A percentile compares a stretch with the other conserved stretches of the same genome.
Conservation (phyloP, 116 monocot genomes). For the Trichopus zeylanicus region DNA sequence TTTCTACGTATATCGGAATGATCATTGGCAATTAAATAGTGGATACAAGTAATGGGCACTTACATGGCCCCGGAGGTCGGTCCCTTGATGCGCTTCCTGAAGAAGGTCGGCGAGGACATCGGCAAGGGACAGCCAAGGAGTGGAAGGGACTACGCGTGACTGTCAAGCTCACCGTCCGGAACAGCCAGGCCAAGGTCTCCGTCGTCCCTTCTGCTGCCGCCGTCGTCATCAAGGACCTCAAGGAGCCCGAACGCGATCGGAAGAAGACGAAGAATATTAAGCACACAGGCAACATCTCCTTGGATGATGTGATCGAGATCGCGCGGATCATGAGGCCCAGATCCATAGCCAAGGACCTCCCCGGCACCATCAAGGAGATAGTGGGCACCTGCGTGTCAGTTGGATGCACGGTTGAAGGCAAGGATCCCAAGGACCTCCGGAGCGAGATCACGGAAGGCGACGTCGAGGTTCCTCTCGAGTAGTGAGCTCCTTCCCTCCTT, state of each 20-base stretch:
- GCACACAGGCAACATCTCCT: conserved; percentile 25
- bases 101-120: conserved; percentile 31
- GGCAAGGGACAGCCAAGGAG: conserved; percentile 30
- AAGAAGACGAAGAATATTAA: conserved; percentile 35
- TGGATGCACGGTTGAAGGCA: conserved; percentile 28
- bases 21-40: no score
- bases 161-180: conserved; percentile 30
- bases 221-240: conserved; percentile 29
- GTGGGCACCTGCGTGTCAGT: conserved; percentile 26
- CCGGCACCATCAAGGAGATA: conserved; percentile 25
- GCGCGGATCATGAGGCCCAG: conserved; percentile 18
- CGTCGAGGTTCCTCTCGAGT: conserved; percentile 14
- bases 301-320: conserved; percentile 27
- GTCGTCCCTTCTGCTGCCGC: conserved; percentile 29
- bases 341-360: conserved; percentile 29
- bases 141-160: conserved; percentile 35
- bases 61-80: conserved; percentile 24
- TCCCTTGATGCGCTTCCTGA: conserved; percentile 17
- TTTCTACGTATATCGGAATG: no score
- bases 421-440: conserved; percentile 25
- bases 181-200: conserved; percentile 29
- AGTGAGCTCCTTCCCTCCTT: not conserved
- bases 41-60: no score
- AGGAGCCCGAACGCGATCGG: conserved; percentile 31
- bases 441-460: conserved; percentile 22